Percentiles rank a stretch among this genome's conserved stretches.
These are phyloP conservation scores for Candolleomyces aberdarensis DNA, from an alignment of 768 basidiomycete genomes.

Conservation along the genomic window DNA sequence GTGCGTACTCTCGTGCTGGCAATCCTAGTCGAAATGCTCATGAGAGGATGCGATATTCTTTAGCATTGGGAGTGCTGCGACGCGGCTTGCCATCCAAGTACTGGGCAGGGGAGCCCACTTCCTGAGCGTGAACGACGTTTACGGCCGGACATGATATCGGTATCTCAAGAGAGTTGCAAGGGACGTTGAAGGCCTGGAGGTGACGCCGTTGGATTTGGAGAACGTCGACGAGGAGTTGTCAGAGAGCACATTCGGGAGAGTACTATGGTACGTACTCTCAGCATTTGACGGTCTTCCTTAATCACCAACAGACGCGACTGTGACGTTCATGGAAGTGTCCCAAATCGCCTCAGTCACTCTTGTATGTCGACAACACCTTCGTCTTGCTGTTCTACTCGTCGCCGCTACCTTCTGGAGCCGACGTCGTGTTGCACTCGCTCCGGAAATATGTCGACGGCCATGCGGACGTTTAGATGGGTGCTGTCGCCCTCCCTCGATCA, in stretches of 20 bases:
- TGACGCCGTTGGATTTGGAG: constrained; percentile 83
- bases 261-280: constrained; percentile 61
- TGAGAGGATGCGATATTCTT: constrained; percentile 80
- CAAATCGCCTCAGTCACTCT: constrained; percentile 70
- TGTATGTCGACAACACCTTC: constrained; percentile 95
- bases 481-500: constrained; percentile 58
- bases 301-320: constrained; percentile 89
- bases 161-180: constrained; percentile 68
- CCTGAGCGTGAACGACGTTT: constrained; percentile 87
- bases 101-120: constrained; percentile 78
- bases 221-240: constrained; percentile 59
- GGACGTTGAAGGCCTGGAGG: constrained; percentile 62
- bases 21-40: constrained; percentile 87
- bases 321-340: constrained; percentile 72
- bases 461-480: constrained; percentile 91
- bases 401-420: constrained; percentile 81
- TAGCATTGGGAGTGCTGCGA: constrained; percentile 82
- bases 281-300: constrained; percentile 25
- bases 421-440: constrained; percentile 79
- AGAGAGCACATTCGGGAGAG: constrained; percentile 66
- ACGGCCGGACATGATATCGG: constrained; percentile 90
- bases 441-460: constrained; percentile 95
- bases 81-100: constrained; percentile 76
- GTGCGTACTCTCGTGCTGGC: constrained; percentile 86
- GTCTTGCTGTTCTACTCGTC: constrained; percentile 89